Percentiles rank a stretch among this genome's conserved stretches.
Conservation (phyloP, 768 basidiomycete genomes). For the Paxillus rubicundulus region DNA sequence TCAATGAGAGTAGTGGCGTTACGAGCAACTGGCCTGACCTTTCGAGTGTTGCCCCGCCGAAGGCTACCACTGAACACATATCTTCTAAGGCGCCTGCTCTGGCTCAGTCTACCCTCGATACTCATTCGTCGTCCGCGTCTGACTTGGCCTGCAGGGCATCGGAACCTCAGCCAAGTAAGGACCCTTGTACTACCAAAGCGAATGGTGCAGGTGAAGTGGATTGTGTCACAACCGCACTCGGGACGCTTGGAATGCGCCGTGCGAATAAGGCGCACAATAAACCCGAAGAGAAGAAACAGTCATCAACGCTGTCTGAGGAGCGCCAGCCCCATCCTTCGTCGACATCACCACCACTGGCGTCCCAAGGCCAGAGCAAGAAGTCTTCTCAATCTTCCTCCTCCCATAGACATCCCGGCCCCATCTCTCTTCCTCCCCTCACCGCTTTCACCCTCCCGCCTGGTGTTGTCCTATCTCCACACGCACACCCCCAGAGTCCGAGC, state of each 20-base stretch:
- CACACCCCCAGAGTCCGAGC: conserved; percentile 38
- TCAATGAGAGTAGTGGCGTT: neutral
- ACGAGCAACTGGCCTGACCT: conserved; percentile 9
- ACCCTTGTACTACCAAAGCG: conserved; percentile 6
- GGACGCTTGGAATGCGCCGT: conserved; percentile 30
- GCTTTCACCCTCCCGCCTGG: conserved; percentile 42
- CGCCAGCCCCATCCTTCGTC: conserved; percentile 10
- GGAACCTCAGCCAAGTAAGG: conserved; percentile 14
- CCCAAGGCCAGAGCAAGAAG: conserved; percentile 17
- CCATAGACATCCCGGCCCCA: conserved; percentile 67
- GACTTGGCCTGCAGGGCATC: conserved; percentile 16
- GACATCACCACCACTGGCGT: conserved; percentile 1
- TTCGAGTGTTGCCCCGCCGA: conserved; percentile 16
- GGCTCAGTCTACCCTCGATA: conserved; percentile 16
- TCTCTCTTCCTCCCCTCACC: conserved; percentile 62
- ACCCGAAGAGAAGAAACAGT: conserved; percentile 25
- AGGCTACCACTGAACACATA: conserved; percentile 6
- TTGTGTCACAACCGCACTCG: conserved; percentile 20
- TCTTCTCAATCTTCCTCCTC: conserved; percentile 24
- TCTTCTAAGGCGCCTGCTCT: conserved; percentile 6
- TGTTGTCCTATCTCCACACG: conserved; percentile 32
- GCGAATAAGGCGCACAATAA: conserved; percentile 22
- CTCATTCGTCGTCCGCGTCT: conserved; percentile 1
- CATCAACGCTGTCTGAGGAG: conserved; percentile 12
- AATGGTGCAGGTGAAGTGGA: conserved; percentile 18